These are phyloP conservation scores for Elsinoe perseae DNA, from an alignment of 2,329 filamentous ascomycete species.

Conservation along the genomic window DNA sequence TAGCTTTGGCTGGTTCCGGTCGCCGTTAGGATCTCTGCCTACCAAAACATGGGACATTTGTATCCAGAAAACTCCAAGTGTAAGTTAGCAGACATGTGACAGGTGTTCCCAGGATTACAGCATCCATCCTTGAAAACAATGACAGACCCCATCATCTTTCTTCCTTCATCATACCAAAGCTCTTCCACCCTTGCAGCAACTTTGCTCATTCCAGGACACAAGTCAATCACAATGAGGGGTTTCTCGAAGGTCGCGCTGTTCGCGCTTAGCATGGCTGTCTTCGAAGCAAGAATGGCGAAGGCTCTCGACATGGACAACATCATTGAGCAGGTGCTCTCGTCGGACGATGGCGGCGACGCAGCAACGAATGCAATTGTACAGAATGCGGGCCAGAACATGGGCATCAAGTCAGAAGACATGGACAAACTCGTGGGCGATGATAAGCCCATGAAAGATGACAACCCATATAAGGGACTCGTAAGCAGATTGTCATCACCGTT, in stretches of 20 bases:
- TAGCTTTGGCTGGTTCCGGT: neutral
- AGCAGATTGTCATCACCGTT: neutral
- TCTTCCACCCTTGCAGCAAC: neutral
- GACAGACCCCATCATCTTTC: neutral
- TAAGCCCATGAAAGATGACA: constrained; percentile 5
- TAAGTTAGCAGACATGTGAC: neutral
- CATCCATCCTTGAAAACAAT: constrained; percentile 13
- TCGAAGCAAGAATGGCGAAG: constrained; percentile 5
- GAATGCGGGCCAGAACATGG: neutral
- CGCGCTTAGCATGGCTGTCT: neutral
- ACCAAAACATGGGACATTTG: neutral
- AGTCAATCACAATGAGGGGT: neutral
- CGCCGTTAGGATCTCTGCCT: neutral
- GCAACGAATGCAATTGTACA: neutral
- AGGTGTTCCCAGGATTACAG: constrained; percentile 6
- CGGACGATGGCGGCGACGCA: neutral
- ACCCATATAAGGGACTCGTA: constrained; percentile 1
- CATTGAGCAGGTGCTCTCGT: neutral
- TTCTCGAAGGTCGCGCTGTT: neutral
- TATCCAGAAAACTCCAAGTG: constrained; percentile 4
- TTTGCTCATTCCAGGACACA: neutral
- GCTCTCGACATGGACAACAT: constrained; percentile 3
- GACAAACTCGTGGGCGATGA: constrained; percentile 3
- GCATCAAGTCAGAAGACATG: neutral
- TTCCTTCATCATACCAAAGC: neutral